A percentile compares a stretch with the other conserved stretches of the same genome.
Conservation (phyloP, 257 asterid genomes). For the Osmanthus fragrans region DNA sequence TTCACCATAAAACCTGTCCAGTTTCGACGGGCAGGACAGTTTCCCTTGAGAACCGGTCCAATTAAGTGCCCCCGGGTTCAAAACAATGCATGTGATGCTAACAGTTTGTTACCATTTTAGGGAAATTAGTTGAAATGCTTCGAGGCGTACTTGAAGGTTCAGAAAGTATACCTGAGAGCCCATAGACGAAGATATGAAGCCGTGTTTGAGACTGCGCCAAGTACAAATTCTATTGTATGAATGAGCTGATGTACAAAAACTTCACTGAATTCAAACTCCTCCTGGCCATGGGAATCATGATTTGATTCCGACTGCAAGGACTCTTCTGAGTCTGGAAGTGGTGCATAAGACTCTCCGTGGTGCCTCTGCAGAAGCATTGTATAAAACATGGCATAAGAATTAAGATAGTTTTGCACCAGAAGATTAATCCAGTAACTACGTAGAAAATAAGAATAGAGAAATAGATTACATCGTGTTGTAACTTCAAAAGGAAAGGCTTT, state of each 20-base stretch:
- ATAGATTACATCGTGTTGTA: constrained; percentile 63
- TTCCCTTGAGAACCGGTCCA: too few relatives aligned
- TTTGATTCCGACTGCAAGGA: constrained; percentile 70
- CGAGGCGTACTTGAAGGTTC: constrained; percentile 17
- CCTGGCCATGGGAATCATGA: constrained; percentile 85
- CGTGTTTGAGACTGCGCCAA: constrained; percentile 98
- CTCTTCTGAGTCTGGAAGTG: constrained; percentile 72
- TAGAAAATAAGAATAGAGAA: constrained; percentile 17
- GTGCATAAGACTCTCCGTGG: constrained; percentile 65
- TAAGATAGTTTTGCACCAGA: not conserved
- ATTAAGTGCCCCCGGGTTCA: too few relatives aligned
- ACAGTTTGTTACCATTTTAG: not conserved
- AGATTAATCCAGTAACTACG: constrained; percentile 8
- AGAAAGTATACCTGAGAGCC: constrained; percentile 86
- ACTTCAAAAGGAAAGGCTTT: constrained; percentile 82
- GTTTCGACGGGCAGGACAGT: too few relatives aligned
- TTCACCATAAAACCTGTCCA: too few relatives aligned
- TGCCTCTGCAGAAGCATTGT: constrained; percentile 62
- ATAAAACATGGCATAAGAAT: not conserved
- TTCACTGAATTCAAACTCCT: constrained; percentile 96
- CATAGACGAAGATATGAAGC: constrained; percentile 99
- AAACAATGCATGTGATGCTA: too few relatives aligned
- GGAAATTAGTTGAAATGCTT: not conserved
- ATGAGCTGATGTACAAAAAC: constrained; percentile 94
- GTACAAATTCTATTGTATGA: constrained; percentile 97